phyloP scores from a whole-genome alignment of 2,329 filamentous ascomycete species.

The Penicillium capsulatum region DNA sequence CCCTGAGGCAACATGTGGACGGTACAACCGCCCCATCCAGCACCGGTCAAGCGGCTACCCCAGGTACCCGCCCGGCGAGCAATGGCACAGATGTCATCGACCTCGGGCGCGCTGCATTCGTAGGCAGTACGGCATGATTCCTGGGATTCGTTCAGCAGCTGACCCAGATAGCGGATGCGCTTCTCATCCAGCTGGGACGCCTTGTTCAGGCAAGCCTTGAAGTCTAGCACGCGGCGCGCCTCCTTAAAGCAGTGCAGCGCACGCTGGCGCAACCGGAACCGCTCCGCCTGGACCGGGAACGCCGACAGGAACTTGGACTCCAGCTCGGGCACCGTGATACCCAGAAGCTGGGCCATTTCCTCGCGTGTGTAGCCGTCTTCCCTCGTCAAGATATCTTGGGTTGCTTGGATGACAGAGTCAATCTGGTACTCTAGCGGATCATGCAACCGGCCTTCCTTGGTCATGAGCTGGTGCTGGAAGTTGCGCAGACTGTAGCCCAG shows the following conservation, averaged over 20 bases:
- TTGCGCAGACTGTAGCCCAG: slow-evolving; percentile 78
- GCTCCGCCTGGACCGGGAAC: slow-evolving; percentile 82
- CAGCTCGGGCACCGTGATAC: slow-evolving; percentile 65
- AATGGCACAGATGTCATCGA: slow-evolving; percentile 83
- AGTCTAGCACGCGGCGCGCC: slow-evolving; percentile 77
- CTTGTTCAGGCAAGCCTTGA: slow-evolving; percentile 67
- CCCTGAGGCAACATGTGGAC: slow-evolving; percentile 86
- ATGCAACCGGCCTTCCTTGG: slow-evolving; percentile 44
- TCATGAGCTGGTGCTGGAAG: slow-evolving; percentile 80
- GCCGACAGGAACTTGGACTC: slow-evolving; percentile 76
- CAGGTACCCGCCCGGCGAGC: slow-evolving; percentile 74
- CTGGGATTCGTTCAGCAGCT: slow-evolving; percentile 84
- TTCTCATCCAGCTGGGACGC: slow-evolving; percentile 56
- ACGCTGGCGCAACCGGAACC: slow-evolving; percentile 81
- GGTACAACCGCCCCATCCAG: slow-evolving; percentile 94
- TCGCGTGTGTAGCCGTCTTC: slow-evolving; percentile 83
- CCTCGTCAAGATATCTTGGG: slow-evolving; percentile 65
- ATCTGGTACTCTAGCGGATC: slow-evolving; percentile 63
- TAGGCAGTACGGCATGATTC: slow-evolving; percentile 80
- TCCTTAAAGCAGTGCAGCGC: slow-evolving; percentile 89
- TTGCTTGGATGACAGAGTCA: slow-evolving; percentile 64
- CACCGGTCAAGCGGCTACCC: slow-evolving; percentile 82
- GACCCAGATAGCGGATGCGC: slow-evolving; percentile 70
- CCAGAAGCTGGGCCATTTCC: slow-evolving; percentile 71
- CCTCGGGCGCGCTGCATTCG: slow-evolving; percentile 86